Evolutionary conservation across 352 stramenopile genomes (phyloP).

Genomic region (Pythium myriotylum): DNA sequence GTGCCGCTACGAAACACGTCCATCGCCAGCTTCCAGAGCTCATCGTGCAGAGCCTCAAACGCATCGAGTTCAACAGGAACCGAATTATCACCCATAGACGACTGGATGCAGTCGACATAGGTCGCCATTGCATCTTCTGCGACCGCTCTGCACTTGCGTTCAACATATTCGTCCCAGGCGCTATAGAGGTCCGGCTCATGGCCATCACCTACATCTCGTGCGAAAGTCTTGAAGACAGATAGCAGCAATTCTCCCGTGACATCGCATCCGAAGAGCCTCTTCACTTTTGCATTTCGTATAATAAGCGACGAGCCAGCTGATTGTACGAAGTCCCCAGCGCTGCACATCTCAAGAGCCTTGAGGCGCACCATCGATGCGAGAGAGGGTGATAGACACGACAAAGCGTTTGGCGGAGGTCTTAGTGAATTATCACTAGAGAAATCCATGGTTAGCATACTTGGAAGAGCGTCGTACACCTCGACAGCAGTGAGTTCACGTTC

Average conservation of each 20-base stretch:
- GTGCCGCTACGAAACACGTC: conserved; percentile 59
- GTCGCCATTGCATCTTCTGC: conserved; percentile 66
- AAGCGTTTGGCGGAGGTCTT: not conserved
- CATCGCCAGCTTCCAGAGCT: conserved; percentile 71
- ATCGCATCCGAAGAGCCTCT: conserved; percentile 66
- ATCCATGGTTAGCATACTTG: conserved; percentile 58
- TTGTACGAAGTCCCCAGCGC: not conserved
- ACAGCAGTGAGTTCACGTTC: conserved; percentile 43
- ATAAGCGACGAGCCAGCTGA: conserved; percentile 29
- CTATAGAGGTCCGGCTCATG: conserved; percentile 52
- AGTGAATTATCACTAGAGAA: conserved; percentile 38
- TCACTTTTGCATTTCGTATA: conserved; percentile 38
- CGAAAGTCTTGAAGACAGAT: conserved; percentile 39
- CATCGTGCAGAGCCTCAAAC: conserved; percentile 70
- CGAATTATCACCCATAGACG: conserved; percentile 44
- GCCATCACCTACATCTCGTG: conserved; percentile 30
- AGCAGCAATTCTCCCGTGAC: conserved; percentile 61
- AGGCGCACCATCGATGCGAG: conserved; percentile 40
- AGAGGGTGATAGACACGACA: not conserved
- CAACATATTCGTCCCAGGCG: conserved; percentile 72
- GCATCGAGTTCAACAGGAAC: conserved; percentile 65
- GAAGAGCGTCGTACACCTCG: conserved; percentile 66
- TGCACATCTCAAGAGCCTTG: conserved; percentile 35
- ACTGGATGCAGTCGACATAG: conserved; percentile 78
- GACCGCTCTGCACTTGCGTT: conserved; percentile 48